phyloP scores from a whole-genome alignment of 2,329 filamentous ascomycete species.

The Ceratocystis albifundus region DNA sequence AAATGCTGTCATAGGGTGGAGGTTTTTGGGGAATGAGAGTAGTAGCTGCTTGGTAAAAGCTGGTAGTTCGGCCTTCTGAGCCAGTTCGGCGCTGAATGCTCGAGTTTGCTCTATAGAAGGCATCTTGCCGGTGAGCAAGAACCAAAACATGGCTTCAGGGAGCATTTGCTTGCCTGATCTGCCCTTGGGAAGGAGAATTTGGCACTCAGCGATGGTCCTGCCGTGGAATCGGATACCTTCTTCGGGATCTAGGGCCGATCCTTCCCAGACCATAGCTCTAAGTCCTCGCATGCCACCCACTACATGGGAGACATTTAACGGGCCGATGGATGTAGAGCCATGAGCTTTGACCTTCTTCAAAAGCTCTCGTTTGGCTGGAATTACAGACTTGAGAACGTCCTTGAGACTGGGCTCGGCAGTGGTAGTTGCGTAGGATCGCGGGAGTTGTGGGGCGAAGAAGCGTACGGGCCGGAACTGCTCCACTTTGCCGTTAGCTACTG shows the following conservation, averaged over 20 bases:
- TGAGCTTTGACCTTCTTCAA: constrained; percentile 87
- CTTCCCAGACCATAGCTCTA: constrained; percentile 98
- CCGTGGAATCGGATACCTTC: constrained; percentile 98
- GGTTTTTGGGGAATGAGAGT: constrained; percentile 73
- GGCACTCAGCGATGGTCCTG: constrained; percentile 95
- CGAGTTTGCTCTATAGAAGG: constrained; percentile 74
- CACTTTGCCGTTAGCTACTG: neutral
- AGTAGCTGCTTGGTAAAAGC: constrained; percentile 77
- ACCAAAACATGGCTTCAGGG: constrained; percentile 99
- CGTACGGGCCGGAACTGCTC: constrained; percentile 5
- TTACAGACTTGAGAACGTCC: constrained; percentile 66
- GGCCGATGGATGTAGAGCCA: constrained; percentile 69
- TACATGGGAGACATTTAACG: constrained; percentile 87
- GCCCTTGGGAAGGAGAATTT: constrained; percentile 84
- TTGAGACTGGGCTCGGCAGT: constrained; percentile 83
- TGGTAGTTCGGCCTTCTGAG: constrained; percentile 73
- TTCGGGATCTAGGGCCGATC: constrained; percentile 88
- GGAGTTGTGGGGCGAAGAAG: constrained; percentile 28
- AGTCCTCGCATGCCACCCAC: constrained; percentile 95
- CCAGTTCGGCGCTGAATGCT: constrained; percentile 70
- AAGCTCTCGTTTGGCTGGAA: constrained; percentile 86
- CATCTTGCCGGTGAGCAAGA: constrained; percentile 84
- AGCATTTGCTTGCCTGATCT: constrained; percentile 91
- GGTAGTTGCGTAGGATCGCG: constrained; percentile 57
- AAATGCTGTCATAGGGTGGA: constrained; percentile 98